These are phyloP conservation scores for Calycina herbarum DNA, from an alignment of 2,329 filamentous ascomycete genomes.

Conservation along the genomic window DNA sequence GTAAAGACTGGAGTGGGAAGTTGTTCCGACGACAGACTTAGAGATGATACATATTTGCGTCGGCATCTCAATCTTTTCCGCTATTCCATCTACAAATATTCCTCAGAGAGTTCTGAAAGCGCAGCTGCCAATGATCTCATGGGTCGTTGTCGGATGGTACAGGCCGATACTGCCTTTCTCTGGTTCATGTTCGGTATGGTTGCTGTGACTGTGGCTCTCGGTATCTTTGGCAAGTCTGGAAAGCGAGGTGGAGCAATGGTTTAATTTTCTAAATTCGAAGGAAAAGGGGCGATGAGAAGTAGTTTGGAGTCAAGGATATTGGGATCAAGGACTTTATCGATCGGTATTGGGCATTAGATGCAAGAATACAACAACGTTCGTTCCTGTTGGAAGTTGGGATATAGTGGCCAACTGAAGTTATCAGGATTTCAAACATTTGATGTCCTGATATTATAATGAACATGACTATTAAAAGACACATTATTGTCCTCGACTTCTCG, in stretches of 20 bases:
- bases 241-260: constrained; percentile 27
- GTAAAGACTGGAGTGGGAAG: constrained; percentile 26
- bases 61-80: constrained; percentile 18
- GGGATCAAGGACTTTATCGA: not conserved
- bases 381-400: not conserved
- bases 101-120: not conserved
- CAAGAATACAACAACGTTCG: not conserved
- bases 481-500: not conserved
- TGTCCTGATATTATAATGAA: not conserved
- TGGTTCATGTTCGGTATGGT: constrained; percentile 30
- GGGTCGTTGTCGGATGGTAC: constrained; percentile 24
- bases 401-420: not conserved
- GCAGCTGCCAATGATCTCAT: constrained; percentile 12
- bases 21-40: constrained; percentile 22
- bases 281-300: not conserved
- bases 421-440: not conserved
- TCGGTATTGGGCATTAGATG: not conserved
- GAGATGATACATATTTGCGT: not conserved
- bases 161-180: constrained; percentile 31
- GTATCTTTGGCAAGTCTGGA: constrained; percentile 19
- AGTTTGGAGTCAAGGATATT: not conserved
- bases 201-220: constrained; percentile 20
- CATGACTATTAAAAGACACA: not conserved
- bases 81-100: constrained; percentile 15
- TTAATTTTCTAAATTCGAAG: constrained; percentile 6